Evolutionary conservation across 108 stramenopile species (phyloP).

Genomic region (Hondaea fermentalgiana): DNA sequence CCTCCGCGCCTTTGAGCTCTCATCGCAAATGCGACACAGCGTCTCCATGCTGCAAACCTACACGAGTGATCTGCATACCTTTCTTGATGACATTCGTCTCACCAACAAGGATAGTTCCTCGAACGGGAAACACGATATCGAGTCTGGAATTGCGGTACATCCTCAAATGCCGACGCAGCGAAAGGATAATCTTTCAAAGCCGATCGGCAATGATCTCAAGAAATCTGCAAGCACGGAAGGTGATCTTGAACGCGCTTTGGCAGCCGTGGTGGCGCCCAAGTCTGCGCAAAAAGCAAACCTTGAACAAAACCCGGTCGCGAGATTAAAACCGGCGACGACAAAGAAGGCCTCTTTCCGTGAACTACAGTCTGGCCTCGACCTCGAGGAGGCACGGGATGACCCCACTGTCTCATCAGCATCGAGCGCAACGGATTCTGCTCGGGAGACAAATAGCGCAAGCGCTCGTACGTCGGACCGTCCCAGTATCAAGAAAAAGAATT

Average conservation of each 20-base stretch:
- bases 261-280: neutral
- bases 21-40: conserved; percentile 8
- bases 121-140: neutral
- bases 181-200: too few relatives aligned
- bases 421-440: too few relatives aligned
- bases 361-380: too few relatives aligned
- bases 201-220: too few relatives aligned
- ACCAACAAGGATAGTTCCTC: neutral
- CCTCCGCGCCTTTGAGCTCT: neutral
- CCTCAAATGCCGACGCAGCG: too few relatives aligned
- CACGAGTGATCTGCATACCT: neutral
- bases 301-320: neutral
- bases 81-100: neutral
- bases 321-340: neutral
- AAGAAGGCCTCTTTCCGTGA: neutral
- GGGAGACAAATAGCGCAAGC: too few relatives aligned
- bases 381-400: too few relatives aligned
- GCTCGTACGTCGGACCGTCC: too few relatives aligned
- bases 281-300: neutral
- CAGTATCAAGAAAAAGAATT: too few relatives aligned
- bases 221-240: too few relatives aligned
- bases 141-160: neutral
- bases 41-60: neutral
- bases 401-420: too few relatives aligned
- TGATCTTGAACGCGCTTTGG: neutral